Conservation (phyloP, 495 filamentous ascomycete genomes). For the Lentithecium fluviatile region DNA sequence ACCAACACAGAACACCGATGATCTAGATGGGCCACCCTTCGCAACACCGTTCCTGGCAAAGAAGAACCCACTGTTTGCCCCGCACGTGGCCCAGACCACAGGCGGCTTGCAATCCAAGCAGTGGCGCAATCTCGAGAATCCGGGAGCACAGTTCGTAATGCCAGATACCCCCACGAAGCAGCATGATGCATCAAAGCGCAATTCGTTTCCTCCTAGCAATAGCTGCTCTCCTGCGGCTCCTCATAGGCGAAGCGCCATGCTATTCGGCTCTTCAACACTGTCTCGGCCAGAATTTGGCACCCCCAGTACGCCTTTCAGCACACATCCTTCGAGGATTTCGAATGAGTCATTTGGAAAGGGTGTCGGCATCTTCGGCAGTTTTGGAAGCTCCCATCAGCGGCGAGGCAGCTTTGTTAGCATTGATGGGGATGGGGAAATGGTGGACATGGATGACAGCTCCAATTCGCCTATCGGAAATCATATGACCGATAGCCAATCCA, state of each 20-base stretch:
- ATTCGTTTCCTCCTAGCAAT: constrained; percentile 57
- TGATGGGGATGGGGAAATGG: constrained; percentile 49
- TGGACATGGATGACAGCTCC: constrained; percentile 55
- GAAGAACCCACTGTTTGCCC: no score
- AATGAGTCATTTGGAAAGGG: constrained; percentile 64
- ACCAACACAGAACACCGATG: constrained; percentile 23
- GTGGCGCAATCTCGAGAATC: constrained; percentile 58
- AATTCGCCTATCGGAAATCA: constrained; percentile 57
- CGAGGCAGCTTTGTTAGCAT: constrained; percentile 74
- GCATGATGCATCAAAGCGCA: constrained; percentile 66
- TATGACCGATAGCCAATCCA: constrained; percentile 55
- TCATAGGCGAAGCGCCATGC: constrained; percentile 45
- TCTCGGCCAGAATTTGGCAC: constrained; percentile 64
- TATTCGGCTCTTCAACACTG: constrained; percentile 54
- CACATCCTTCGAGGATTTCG: constrained; percentile 47
- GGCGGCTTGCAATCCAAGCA: constrained; percentile 82
- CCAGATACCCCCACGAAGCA: constrained; percentile 72
- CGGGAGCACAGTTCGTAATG: constrained; percentile 55
- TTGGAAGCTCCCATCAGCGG: constrained; percentile 54
- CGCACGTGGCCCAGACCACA: no score
- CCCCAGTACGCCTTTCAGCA: constrained; percentile 63
- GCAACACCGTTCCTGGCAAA: no score
- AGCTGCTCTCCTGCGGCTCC: constrained; percentile 31
- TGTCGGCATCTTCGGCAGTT: constrained; percentile 66
- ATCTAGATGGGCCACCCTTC: no score